Conservation (phyloP, 2,329 filamentous ascomycete genomes). For the Cadophora gregata region DNA sequence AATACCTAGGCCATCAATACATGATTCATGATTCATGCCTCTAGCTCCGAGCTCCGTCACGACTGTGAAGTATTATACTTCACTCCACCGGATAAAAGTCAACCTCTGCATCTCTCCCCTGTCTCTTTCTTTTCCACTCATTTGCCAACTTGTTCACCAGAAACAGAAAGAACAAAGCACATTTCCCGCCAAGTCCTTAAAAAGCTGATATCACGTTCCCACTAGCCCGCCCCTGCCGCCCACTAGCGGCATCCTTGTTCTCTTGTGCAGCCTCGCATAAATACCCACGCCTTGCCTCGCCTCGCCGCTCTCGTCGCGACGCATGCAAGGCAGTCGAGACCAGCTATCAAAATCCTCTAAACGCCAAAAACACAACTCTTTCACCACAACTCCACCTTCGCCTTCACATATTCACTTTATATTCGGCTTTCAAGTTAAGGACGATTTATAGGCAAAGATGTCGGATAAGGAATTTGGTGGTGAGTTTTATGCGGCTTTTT, state of each 20-base stretch:
- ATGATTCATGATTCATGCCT: constrained; percentile 4
- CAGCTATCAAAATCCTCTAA: constrained; percentile 10
- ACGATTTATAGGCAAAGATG: constrained; percentile 49
- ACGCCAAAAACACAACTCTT: neutral
- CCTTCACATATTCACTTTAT: neutral
- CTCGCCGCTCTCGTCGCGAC: constrained; percentile 23
- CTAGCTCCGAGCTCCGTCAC: neutral
- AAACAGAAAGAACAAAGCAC: neutral
- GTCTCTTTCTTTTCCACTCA: too few relatives aligned
- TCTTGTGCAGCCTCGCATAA: constrained; percentile 34
- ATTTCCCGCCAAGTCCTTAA: neutral
- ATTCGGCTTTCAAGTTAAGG: neutral
- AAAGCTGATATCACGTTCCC: constrained; percentile 21
- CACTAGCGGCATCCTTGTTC: constrained; percentile 6
- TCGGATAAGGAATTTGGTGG: constrained; percentile 71
- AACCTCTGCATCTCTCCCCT: too few relatives aligned
- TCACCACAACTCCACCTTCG: neutral
- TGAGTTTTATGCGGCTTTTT: constrained; percentile 46
- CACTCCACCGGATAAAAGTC: too few relatives aligned
- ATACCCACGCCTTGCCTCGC: constrained; percentile 29
- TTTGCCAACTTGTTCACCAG: too few relatives aligned
- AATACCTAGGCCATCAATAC: neutral
- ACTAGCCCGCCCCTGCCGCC: constrained; percentile 9
- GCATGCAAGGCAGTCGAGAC: constrained; percentile 15
- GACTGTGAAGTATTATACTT: too few relatives aligned